Conservation (phyloP, 2,329 filamentous ascomycete genomes). For the Exophiala sideris region DNA sequence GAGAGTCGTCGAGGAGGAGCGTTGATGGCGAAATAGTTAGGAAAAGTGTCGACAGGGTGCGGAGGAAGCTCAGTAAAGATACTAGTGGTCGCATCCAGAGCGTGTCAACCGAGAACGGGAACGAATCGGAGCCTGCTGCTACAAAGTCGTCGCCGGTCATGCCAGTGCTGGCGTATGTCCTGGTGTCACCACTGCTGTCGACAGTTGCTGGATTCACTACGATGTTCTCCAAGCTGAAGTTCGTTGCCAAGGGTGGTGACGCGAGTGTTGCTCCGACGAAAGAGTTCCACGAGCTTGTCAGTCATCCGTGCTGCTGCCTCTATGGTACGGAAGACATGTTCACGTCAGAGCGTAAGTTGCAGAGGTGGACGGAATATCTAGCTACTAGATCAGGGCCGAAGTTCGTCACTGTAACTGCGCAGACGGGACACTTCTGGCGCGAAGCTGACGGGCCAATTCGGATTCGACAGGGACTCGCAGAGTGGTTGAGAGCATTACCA, state of each 20-base stretch:
- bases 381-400: conserved; percentile 40
- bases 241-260: conserved; percentile 39
- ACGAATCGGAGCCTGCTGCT: conserved; percentile 13
- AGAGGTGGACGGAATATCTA: conserved; percentile 62
- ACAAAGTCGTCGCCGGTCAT: conserved; percentile 18
- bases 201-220: conserved; percentile 60
- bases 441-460: conserved; percentile 13
- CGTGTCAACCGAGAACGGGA: conserved; percentile 2
- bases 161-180: conserved; percentile 46
- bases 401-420: conserved; percentile 36
- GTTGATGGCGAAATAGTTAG: conserved; percentile 37
- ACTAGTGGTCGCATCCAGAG: background rate
- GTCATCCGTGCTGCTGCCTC: conserved; percentile 41
- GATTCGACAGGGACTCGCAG: conserved; percentile 14
- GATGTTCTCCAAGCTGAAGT: conserved; percentile 51
- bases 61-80: conserved; percentile 27
- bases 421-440: conserved; percentile 23
- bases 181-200: conserved; percentile 63
- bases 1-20: conserved; percentile 38
- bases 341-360: conserved; percentile 62
- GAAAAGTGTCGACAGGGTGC: conserved; percentile 41
- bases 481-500: conserved; percentile 11
- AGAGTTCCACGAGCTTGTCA: conserved; percentile 17
- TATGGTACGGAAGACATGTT: conserved; percentile 77
- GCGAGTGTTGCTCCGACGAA: conserved; percentile 56